Evolutionary conservation across 1,284 basidiomycete species (phyloP), one percentile per base, ranked within the genome.

Genomic region (Melampsora medusae): DNA sequence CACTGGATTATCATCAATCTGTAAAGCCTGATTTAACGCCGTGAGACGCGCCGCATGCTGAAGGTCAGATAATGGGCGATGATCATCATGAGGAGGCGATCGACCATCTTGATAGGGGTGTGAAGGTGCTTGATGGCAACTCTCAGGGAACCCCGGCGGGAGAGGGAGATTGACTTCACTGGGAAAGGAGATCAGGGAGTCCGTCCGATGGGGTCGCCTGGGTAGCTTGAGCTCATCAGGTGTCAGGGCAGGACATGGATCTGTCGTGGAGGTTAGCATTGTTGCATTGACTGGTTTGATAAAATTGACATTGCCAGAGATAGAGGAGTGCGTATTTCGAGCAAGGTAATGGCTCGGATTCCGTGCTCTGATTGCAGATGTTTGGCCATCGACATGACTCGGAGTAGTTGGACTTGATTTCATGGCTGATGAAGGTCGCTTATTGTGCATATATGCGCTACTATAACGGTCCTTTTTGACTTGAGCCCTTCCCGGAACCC

Each of bases 21-120:
- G 53, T 56, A 56, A 56, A 56, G 53, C 53, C 53, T 22, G 19
- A 16, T 16, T 56, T 19, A 56, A 56, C 53, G 53, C 53, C 10
- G n/a, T 56, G 17, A 56, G 53, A 28, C 53, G 53, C 4, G 53
- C 53, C 53, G n/a, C 53, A 56, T 56, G 53, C 14, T 56, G 53
- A 56, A 17, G 19, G 14, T 56, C 53, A 14, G 53, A 19, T 56
- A 17, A 7, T n/a, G 25, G 50, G 25, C 50, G 7, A 53, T n/a
- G 50, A n/a, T 53, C 50, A 53, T 56, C 9, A n/a, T 19, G 53
- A 56, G 53, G 42, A 46, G 42, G 42, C 42, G 42, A 22, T 28
- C 53, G 17, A 56, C n/a, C 53, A 53, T 53, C 7, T 7, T 53
- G 19, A 53, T 19, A 25, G 25, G 53, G 16, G 16, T 56, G 53